Base-by-base conservation (phyloP, 139 green algal genomes). In the Tetradesmus lagerheimii region DNA sequence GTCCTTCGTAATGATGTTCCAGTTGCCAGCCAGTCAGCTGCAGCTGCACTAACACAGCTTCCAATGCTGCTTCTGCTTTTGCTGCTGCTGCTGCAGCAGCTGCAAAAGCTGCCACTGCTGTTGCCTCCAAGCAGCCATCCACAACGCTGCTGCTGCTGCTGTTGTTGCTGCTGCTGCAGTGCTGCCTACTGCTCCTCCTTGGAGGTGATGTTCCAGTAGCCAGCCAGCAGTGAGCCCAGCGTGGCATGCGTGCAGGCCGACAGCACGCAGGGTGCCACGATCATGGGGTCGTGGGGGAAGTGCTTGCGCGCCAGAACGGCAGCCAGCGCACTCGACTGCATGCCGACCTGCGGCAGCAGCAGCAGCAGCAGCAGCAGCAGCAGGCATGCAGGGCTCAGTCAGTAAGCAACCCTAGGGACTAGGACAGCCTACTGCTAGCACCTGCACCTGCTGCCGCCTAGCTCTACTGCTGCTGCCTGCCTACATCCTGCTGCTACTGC, bases 261-360 rank as follows among this genome's bases (percentile, higher is more conserved):
- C 76, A 95, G 86, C 76, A 96, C 91, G 86, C 94, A 95, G 0
- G 94, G 91, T 25, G 93, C 94, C 80, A 96, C 94, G 31, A 94
- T 86, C 45, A 91, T 80, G 35, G 92, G 92, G 15, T 95, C 41
- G 43, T 93, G 81, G 0, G 89, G 29, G 81, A 96, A 96, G 78
- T 96, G 94, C 47, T 94, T 45, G 74, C 92, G 88, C 39, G 94
- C 94, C 34, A 96, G 92, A 80, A 95, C 93, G 0, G 92, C 93
- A n/a, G 93, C 93, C 53, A 95, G 83, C 45, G 93, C 93, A 4
- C 87, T 92, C 76, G 43, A 87, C 85, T 95, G 93, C 93, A 95
- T 95, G 77, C 93, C 93, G 15, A 93, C 91, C 92, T 95, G 86
- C 71, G 90, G 45, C 43, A 83, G 80, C 80, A 74, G 25, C 38